Evolutionary conservation across 495 filamentous ascomycete genomes (phyloP).

Genomic region (Lichina pygmaea): DNA sequence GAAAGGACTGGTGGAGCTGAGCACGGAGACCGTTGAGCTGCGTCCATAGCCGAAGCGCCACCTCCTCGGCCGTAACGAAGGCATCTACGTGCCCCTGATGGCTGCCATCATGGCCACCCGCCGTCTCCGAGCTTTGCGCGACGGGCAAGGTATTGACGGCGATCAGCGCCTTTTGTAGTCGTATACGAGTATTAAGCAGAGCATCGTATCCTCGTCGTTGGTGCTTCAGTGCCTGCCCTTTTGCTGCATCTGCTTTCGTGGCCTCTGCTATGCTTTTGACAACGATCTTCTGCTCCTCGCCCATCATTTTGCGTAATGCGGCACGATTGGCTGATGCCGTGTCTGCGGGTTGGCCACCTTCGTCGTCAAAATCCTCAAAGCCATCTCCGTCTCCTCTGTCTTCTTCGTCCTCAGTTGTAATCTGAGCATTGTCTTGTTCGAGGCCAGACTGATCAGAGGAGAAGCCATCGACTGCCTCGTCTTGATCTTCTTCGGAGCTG

Average conservation of each 20-base stretch:
- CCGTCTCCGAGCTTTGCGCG: too few relatives aligned
- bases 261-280: slow-evolving; percentile 42
- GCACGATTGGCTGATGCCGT: slow-evolving; percentile 15
- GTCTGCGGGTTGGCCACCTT: slow-evolving; percentile 9
- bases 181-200: slow-evolving; percentile 65
- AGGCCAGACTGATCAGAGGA: background rate
- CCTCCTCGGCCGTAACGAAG: slow-evolving; percentile 37
- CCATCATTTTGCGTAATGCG: slow-evolving; percentile 40
- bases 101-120: too few relatives aligned
- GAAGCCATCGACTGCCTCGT: background rate
- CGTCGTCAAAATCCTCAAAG: slow-evolving; percentile 8
- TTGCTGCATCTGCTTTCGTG: slow-evolving; percentile 50
- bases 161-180: slow-evolving; percentile 68
- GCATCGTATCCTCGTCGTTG: slow-evolving; percentile 70
- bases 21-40: slow-evolving; percentile 47
- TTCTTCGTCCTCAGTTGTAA: slow-evolving; percentile 15
- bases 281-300: slow-evolving; percentile 40
- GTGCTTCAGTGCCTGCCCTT: slow-evolving; percentile 59
- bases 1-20: slow-evolving; percentile 25
- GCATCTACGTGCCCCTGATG: slow-evolving; percentile 8
- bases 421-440: slow-evolving; percentile 1
- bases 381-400: slow-evolving; percentile 4
- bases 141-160: slow-evolving; percentile 44
- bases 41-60: slow-evolving; percentile 72
- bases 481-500: background rate